These are phyloP conservation scores for Microbotryum silenes-acaulis DNA, from an alignment of 1,284 basidiomycete genomes.

Conservation along the genomic window DNA sequence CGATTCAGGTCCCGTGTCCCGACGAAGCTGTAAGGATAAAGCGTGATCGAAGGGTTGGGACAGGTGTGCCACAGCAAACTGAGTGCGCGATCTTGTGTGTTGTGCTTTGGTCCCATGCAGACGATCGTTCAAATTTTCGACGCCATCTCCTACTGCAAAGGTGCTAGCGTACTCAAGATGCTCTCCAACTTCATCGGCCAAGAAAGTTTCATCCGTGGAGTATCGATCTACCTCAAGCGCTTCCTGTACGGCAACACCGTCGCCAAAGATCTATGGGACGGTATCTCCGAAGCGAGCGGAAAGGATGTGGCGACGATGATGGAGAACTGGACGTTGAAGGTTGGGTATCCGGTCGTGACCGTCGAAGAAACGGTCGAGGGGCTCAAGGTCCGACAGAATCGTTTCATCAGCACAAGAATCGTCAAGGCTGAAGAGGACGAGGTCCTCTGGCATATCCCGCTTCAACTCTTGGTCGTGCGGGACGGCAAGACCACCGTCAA, in stretches of 20 bases:
- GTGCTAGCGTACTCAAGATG: slow-evolving; percentile 90
- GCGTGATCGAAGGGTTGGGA: no score
- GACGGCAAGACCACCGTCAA: slow-evolving; percentile 50
- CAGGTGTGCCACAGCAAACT: slow-evolving; percentile 53
- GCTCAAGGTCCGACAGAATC: slow-evolving; percentile 61
- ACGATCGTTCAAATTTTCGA: background rate
- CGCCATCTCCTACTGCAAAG: slow-evolving; percentile 64
- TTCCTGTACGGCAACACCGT: slow-evolving; percentile 74
- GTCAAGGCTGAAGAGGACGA: slow-evolving; percentile 70
- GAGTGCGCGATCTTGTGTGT: slow-evolving; percentile 48
- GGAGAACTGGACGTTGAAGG: slow-evolving; percentile 77
- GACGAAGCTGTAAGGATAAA: no score
- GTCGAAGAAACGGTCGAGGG: slow-evolving; percentile 68
- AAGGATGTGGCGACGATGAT: slow-evolving; percentile 73
- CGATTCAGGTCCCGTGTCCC: slow-evolving; percentile 67
- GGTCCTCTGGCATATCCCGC: slow-evolving; percentile 81
- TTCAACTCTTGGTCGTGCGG: slow-evolving; percentile 60
- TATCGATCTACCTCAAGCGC: slow-evolving; percentile 74
- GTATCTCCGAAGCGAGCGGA: slow-evolving; percentile 70
- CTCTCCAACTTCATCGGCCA: slow-evolving; percentile 81
- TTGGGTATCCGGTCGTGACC: slow-evolving; percentile 56
- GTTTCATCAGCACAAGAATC: slow-evolving; percentile 81
- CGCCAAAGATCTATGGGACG: slow-evolving; percentile 83
- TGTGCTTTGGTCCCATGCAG: slow-evolving; percentile 61
- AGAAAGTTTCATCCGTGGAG: slow-evolving; percentile 51